Percentiles rank a stretch among this genome's conserved stretches.
These are phyloP conservation scores for Lepraria neglecta DNA, from an alignment of 495 filamentous ascomycete genomes.

Conservation along the genomic window DNA sequence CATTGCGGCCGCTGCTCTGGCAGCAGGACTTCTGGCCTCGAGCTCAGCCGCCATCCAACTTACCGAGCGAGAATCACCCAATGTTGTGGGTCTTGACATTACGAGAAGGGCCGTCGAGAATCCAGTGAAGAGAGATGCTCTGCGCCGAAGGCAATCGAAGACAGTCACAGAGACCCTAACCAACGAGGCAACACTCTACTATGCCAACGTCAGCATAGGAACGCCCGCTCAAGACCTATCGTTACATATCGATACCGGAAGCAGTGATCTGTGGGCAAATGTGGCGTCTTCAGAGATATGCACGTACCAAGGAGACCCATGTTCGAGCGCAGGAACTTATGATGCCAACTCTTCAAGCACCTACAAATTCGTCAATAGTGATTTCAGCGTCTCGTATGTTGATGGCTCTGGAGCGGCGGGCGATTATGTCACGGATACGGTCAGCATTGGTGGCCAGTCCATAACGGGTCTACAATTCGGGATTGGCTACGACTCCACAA, in stretches of 20 bases:
- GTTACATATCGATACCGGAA: constrained; percentile 74
- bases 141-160: constrained; percentile 28
- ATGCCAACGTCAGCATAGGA: constrained; percentile 63
- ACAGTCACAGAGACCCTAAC: constrained; percentile 36
- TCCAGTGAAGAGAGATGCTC: constrained; percentile 34
- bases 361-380: constrained; percentile 64
- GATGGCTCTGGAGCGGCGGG: constrained; percentile 76
- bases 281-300: constrained; percentile 18
- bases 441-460: constrained; percentile 57
- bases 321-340: constrained; percentile 58
- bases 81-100: constrained; percentile 38
- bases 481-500: constrained; percentile 68
- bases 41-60: constrained; percentile 11
- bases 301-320: constrained; percentile 37
- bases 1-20: constrained; percentile 1
- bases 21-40: constrained; percentile 10
- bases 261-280: constrained; percentile 73
- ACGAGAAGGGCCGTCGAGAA: constrained; percentile 35
- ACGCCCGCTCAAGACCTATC: constrained; percentile 60
- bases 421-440: constrained; percentile 76
- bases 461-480: constrained; percentile 75
- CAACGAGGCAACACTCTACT: constrained; percentile 46
- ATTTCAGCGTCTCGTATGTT: constrained; percentile 89
- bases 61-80: constrained; percentile 23
- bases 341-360: constrained; percentile 71